Conservation (phyloP, 2,329 filamentous ascomycete genomes). For the Trichoderma cornu-damae region DNA sequence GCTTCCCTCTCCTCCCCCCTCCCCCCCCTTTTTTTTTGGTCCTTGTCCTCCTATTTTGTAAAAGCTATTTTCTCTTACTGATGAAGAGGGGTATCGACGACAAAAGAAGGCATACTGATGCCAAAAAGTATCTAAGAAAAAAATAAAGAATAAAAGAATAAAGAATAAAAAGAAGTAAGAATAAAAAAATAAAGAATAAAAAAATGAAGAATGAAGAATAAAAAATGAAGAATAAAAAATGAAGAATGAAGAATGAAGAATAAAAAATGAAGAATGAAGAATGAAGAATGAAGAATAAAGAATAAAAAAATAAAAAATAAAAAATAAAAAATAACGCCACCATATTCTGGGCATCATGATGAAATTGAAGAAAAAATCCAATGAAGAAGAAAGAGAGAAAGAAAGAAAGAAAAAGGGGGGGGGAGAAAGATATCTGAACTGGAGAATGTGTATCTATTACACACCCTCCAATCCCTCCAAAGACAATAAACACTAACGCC, state of each 20-base stretch:
- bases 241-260: not conserved
- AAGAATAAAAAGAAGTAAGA: no score
- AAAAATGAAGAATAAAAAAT: not conserved
- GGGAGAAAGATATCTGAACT: not conserved
- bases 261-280: no score
- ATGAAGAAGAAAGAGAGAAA: conserved; percentile 9
- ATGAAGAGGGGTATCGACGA: conserved; percentile 23
- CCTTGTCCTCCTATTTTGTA: conserved; percentile 4
- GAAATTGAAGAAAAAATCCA: not conserved
- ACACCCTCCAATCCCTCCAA: conserved; percentile 9
- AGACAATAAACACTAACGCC: conserved; percentile 36
- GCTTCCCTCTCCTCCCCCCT: not conserved
- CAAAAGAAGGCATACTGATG: conserved; percentile 10
- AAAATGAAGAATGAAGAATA: not conserved
- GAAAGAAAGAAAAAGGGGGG: not conserved
- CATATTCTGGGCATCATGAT: not conserved
- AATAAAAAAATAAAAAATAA: not conserved
- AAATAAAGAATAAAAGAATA: not conserved
- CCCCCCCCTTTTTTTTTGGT: not conserved
- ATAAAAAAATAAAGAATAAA: not conserved
- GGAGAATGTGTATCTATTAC: not conserved
- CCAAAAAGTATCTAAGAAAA: not conserved
- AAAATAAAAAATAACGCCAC: not conserved
- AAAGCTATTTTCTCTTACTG: conserved; percentile 22
- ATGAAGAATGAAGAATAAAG: no score